Evolutionary conservation across 2,329 filamentous ascomycete genomes (phyloP).

Genomic region (Diaporthe citriasiana): DNA sequence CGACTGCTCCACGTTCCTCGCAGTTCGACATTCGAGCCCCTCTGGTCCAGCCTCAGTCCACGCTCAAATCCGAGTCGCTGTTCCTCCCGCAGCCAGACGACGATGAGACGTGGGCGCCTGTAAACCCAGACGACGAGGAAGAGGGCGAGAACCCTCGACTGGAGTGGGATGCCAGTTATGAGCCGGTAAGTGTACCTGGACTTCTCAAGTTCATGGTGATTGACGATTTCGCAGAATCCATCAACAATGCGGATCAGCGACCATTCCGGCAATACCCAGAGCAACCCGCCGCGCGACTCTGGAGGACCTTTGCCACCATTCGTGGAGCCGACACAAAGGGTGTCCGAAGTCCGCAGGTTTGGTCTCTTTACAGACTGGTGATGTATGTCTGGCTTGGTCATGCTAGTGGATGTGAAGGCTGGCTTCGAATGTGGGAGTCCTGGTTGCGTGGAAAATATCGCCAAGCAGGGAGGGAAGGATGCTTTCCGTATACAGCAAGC

Average conservation of each 20-base stretch:
- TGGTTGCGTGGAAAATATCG: not conserved
- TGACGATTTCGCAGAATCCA: conserved; percentile 56
- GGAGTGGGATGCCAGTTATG: conserved; percentile 80
- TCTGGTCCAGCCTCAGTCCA: conserved; percentile 63
- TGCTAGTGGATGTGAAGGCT: not conserved
- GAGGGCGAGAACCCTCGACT: conserved; percentile 76
- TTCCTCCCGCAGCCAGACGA: conserved; percentile 78
- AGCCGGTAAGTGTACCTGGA: conserved; percentile 65
- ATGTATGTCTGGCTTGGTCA: not conserved
- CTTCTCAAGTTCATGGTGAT: not conserved
- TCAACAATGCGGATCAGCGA: conserved; percentile 47
- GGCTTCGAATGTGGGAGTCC: not conserved
- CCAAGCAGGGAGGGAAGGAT: not conserved
- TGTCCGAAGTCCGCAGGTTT: conserved; percentile 73
- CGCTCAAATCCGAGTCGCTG: conserved; percentile 75
- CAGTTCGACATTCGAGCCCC: conserved; percentile 52
- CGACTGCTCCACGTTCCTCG: conserved; percentile 49
- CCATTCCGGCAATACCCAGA: conserved; percentile 44
- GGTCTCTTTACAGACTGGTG: conserved; percentile 50
- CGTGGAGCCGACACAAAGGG: conserved; percentile 80
- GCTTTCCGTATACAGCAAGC: not conserved
- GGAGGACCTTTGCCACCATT: conserved; percentile 49
- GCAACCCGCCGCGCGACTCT: conserved; percentile 3
- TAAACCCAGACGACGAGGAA: conserved; percentile 67
- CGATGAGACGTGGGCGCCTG: conserved; percentile 79